phyloP scores from a whole-genome alignment of 805 yeast genomes.

The Candida jianshihensis region DNA sequence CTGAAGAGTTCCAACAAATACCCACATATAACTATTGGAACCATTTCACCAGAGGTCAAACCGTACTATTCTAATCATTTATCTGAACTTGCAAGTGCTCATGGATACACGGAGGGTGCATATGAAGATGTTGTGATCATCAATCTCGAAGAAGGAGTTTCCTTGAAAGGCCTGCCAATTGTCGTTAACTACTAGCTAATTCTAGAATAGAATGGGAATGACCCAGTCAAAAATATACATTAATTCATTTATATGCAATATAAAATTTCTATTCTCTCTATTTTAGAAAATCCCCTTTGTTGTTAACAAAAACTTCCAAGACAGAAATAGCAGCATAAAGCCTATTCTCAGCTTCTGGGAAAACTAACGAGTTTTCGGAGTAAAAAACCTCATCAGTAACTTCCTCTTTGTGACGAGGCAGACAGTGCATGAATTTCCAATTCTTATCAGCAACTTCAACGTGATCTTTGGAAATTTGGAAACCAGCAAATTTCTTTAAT shows the following conservation, averaged over 20 bases:
- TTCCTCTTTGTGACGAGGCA: conserved; percentile 93
- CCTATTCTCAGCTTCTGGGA: conserved; percentile 94
- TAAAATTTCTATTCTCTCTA: conserved; percentile 57
- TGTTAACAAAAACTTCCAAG: conserved; percentile 80
- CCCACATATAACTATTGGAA: conserved; percentile 74
- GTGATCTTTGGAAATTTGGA: conserved; percentile 71
- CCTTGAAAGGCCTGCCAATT: conserved; percentile 6
- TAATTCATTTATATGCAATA: conserved; percentile 74
- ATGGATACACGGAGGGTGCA: conserved; percentile 7
- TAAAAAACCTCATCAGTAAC: conserved; percentile 92
- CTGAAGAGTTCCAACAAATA: conserved; percentile 32
- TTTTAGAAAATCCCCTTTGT: conserved; percentile 55
- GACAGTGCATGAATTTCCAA: conserved; percentile 96
- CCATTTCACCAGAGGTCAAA: conserved; percentile 33
- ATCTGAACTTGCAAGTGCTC: conserved; percentile 16
- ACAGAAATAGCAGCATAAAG: conserved; percentile 94
- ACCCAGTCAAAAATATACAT: no score
- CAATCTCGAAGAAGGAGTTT: conserved; percentile 6
- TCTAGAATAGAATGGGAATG: no score
- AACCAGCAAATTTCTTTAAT: conserved; percentile 76
- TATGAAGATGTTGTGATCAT: conserved; percentile 7
- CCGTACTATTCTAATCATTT: conserved; percentile 49
- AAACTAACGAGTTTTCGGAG: conserved; percentile 75
- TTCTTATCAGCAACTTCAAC: conserved; percentile 52
- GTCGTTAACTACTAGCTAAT: conserved; percentile 14